A percentile compares a stretch with the other conserved stretches of the same genome.
phyloP scores from a whole-genome alignment of 2,329 filamentous ascomycete species.

The Colletotrichum chlorophyti region DNA sequence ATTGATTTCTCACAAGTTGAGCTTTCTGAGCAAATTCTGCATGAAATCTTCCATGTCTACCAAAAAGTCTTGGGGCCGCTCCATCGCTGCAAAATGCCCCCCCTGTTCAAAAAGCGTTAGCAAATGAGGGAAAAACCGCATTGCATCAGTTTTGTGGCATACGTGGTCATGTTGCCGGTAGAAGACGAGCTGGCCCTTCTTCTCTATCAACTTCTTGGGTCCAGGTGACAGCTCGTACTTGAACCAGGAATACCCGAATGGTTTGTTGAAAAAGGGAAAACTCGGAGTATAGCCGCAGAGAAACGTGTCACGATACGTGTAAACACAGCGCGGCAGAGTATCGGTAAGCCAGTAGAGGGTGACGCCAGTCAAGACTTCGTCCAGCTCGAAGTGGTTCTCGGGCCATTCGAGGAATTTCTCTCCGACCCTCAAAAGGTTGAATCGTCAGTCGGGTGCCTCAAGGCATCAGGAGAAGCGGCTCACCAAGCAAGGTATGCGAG shows the following conservation, averaged over 20 bases:
- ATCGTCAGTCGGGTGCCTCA: neutral
- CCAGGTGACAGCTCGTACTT: constrained; percentile 46
- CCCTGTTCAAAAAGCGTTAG: neutral
- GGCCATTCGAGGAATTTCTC: constrained; percentile 64
- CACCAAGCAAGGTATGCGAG: constrained; percentile 61
- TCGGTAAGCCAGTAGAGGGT: constrained; percentile 63
- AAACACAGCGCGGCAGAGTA: constrained; percentile 53
- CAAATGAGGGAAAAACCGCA: neutral
- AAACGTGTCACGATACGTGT: constrained; percentile 31
- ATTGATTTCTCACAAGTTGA: too few species aligned
- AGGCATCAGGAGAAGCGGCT: constrained; percentile 1
- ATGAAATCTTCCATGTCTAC: neutral
- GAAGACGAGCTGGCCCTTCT: constrained; percentile 19
- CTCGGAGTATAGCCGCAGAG: too few species aligned
- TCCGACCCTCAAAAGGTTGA: constrained; percentile 54
- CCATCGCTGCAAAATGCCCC: constrained; percentile 3
- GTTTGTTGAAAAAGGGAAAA: constrained; percentile 46
- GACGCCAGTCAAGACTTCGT: constrained; percentile 55
- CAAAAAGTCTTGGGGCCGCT: constrained; percentile 12
- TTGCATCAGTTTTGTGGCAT: too few species aligned
- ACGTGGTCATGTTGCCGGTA: neutral
- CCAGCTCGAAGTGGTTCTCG: constrained; percentile 44
- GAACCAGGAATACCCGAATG: constrained; percentile 53
- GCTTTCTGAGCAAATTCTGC: too few species aligned
- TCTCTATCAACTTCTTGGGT: constrained; percentile 42